phyloP scores from a whole-genome alignment of 805 yeast genomes.

The Candida endomychidarum region DNA sequence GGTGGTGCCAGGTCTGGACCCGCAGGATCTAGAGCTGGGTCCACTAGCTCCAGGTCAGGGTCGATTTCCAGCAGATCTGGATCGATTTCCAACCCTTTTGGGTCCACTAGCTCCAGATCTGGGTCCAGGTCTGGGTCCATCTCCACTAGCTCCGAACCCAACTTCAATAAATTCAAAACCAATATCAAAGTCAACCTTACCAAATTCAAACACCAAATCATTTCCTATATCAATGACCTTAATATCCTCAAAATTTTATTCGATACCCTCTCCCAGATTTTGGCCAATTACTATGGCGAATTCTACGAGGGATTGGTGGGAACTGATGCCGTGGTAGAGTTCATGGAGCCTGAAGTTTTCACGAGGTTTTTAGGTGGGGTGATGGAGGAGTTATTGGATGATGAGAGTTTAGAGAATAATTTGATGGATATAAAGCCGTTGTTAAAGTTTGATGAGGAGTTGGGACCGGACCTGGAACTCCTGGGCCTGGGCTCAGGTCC shows the following conservation, averaged over 20 bases:
- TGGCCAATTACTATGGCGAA: conserved; percentile 33
- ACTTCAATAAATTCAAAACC: conserved; percentile 38
- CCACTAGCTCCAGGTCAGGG: too few relatives aligned
- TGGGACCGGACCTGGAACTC: too few relatives aligned
- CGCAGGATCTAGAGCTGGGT: too few relatives aligned
- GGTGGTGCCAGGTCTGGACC: too few relatives aligned
- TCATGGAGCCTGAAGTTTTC: conserved; percentile 28
- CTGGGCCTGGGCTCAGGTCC: too few relatives aligned
- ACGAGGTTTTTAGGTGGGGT: conserved; percentile 13
- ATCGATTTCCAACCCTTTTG: too few relatives aligned
- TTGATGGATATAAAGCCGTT: conserved; percentile 16
- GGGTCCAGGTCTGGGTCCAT: too few relatives aligned
- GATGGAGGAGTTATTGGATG: conserved; percentile 17
- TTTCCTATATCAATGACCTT: conserved; percentile 54
- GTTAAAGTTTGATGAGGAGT: conserved; percentile 15
- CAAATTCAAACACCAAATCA: conserved; percentile 51
- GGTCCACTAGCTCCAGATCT: too few relatives aligned
- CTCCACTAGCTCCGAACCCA: too few relatives aligned
- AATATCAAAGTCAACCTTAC: conserved; percentile 57
- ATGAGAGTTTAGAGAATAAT: conserved; percentile 12
- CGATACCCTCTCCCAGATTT: conserved; percentile 42
- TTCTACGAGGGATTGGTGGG: conserved; percentile 21
- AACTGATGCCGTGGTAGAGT: conserved; percentile 26
- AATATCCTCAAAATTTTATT: conserved; percentile 37
- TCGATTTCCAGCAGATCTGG: too few relatives aligned